Base-by-base conservation (phyloP, 2,329 filamentous ascomycete species). In the Penicillium sp. region DNA sequence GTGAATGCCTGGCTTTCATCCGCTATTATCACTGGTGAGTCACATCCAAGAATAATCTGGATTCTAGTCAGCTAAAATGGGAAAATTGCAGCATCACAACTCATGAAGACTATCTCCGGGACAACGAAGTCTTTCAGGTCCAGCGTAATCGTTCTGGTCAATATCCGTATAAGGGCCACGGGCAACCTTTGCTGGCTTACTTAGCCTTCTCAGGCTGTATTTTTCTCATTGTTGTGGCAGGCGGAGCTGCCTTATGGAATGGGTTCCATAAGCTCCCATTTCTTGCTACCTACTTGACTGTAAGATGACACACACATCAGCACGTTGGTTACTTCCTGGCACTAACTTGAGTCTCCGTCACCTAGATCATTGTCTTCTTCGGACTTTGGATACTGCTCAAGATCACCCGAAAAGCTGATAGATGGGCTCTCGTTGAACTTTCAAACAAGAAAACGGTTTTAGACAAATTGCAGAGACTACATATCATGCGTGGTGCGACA, bases 1-100 rank as follows among this genome's bases (percentile, higher is more conserved):
- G 74, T 52, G 71, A 79, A 55, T 79, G 76, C 52, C 67, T 73
- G 62, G 78, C 78, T 0, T 81, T 76, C 42, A 75, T 80, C 42
- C 67, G 69, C 4, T 79, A 73, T 55, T 77, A 76, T 43, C 65
- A 75, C 37, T 77, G 69, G 69, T 71, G 14, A 58, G 22, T 39
- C 12, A 5, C 14, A 1, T 12, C 14, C 12, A 39, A 39, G 12
- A 15, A 28, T 39, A 15, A 39, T 39, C 15, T 12, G 14, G 37
- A 4, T 22, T 22, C 5, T 15, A 15, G 11, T 28, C 25, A 39
- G n/a, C 5, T 15, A 15, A 39, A n/a, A 6, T 39, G 5, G 2
- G 37, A 39, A 15, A 12, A 0, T 15, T 39, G 1, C 15, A 39
- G 37, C 14, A 39, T 39, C 14, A 15, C 37, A 15, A 39, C 37